A percentile compares a stretch with the other conserved stretches of the same genome.
Conservation (phyloP, 208 protist genomes). For the Trypanosoma scelopori region DNA sequence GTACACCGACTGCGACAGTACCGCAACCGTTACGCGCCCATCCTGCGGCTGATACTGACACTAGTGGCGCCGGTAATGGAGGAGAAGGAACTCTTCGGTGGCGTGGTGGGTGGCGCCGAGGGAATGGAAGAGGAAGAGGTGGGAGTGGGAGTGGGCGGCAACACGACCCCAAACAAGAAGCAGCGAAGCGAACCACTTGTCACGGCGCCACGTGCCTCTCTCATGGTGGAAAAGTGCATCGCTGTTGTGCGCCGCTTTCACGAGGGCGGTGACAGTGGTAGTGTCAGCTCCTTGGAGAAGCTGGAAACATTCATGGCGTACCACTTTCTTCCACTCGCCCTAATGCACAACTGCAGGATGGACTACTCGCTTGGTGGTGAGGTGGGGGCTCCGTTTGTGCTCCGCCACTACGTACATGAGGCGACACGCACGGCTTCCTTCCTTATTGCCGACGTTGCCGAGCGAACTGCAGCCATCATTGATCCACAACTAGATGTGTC, state of each 20-base stretch:
- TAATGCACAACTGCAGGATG: slow-evolving; percentile 47
- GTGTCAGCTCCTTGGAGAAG: slow-evolving; percentile 6
- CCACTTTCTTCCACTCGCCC: slow-evolving; percentile 55
- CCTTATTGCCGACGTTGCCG: slow-evolving; percentile 42
- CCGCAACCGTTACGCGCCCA: slow-evolving; percentile 60
- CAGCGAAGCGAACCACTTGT: slow-evolving; percentile 8
- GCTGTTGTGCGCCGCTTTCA: slow-evolving; percentile 24
- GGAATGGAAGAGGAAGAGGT: background rate
- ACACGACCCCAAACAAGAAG: background rate
- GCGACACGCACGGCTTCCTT: slow-evolving; percentile 66
- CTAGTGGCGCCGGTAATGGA: slow-evolving; percentile 34
- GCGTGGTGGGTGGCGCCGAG: background rate
- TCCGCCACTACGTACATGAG: slow-evolving; percentile 84
- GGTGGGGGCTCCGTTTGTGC: slow-evolving; percentile 28
- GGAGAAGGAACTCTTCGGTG: slow-evolving; percentile 49
- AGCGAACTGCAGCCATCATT: slow-evolving; percentile 37
- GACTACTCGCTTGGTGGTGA: background rate
- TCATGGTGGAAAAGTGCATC: slow-evolving; percentile 17
- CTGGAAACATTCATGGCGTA: slow-evolving; percentile 70
- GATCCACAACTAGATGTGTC: slow-evolving; percentile 49
- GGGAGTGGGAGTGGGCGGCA: background rate
- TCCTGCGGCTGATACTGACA: slow-evolving; percentile 61
- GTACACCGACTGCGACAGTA: slow-evolving; percentile 46
- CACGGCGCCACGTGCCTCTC: slow-evolving; percentile 14
- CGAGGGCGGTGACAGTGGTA: slow-evolving; percentile 7